phyloP scores from a whole-genome alignment of 805 yeast genomes.

The Candida silvicultrix region DNA sequence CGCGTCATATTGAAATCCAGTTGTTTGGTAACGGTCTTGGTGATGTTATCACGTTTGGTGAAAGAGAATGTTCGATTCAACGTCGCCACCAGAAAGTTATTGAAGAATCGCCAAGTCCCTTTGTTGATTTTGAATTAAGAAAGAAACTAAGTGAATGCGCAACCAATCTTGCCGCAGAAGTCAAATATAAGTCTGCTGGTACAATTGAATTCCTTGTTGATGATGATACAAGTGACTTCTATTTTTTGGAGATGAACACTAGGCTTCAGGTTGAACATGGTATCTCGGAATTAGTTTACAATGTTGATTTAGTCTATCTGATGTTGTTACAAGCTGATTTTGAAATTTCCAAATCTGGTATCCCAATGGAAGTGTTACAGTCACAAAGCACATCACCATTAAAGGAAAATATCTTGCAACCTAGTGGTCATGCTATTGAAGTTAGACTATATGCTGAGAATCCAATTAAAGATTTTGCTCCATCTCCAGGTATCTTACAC shows the following conservation, averaged over 20 bases:
- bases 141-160: slow-evolving; percentile 16
- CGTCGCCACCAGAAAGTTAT: slow-evolving; percentile 26
- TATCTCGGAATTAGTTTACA: slow-evolving; percentile 21
- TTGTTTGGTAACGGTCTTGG: slow-evolving; percentile 24
- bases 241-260: slow-evolving; percentile 24
- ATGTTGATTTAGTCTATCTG: slow-evolving; percentile 20
- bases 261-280: slow-evolving; percentile 27
- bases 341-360: slow-evolving; percentile 9
- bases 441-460: slow-evolving; percentile 24
- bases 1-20: slow-evolving; percentile 25
- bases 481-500: slow-evolving; percentile 23
- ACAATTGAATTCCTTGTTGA: slow-evolving; percentile 25
- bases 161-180: slow-evolving; percentile 13
- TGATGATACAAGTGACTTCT: slow-evolving; percentile 19
- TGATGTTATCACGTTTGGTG: slow-evolving; percentile 22
- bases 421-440: slow-evolving; percentile 24
- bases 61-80: slow-evolving; percentile 26
- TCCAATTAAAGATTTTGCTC: slow-evolving; percentile 21
- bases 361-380: slow-evolving; percentile 1
- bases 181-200: slow-evolving; percentile 25
- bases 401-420: slow-evolving; percentile 13
- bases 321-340: slow-evolving; percentile 23
- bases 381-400: slow-evolving; percentile 3
- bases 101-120: slow-evolving; percentile 25
- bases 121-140: slow-evolving; percentile 13